Evolutionary conservation across 768 basidiomycete genomes (phyloP).

Genomic region (Dioszegia hungarica): DNA sequence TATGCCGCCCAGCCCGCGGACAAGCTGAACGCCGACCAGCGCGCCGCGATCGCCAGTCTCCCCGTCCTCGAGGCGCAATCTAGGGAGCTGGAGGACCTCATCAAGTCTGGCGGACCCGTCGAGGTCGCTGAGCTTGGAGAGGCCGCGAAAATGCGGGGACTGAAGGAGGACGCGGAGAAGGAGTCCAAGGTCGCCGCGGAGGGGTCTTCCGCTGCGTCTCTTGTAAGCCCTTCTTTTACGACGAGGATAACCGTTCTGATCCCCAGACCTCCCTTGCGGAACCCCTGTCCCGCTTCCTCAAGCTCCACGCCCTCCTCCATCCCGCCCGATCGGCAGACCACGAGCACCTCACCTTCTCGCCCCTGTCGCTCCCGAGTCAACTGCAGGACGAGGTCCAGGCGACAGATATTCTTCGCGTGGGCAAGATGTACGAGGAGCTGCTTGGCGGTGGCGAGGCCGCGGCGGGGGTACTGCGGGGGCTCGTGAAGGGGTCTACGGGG

Average conservation of each 20-base stretch:
- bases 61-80: constrained; percentile 70
- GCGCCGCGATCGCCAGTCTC: constrained; percentile 64
- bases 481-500: constrained; percentile 22
- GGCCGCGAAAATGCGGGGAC: constrained; percentile 26
- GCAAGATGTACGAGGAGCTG: constrained; percentile 35
- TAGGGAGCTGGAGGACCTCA: constrained; percentile 78
- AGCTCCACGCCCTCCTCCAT: constrained; percentile 34
- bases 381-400: constrained; percentile 37
- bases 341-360: constrained; percentile 32
- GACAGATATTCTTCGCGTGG: constrained; percentile 34
- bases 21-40: constrained; percentile 85
- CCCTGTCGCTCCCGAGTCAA: constrained; percentile 20
- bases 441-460: constrained; percentile 22
- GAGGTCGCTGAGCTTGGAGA: constrained; percentile 53
- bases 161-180: constrained; percentile 18
- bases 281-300: constrained; percentile 31
- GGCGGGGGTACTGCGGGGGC: constrained; percentile 17
- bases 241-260: no score
- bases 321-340: constrained; percentile 38
- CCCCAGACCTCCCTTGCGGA: constrained; percentile 1
- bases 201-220: background rate
- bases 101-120: constrained; percentile 58
- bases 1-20: constrained; percentile 66
- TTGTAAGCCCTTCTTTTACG: constrained; percentile 17
- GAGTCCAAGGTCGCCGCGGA: constrained; percentile 12